phyloP scores from a whole-genome alignment of 2,329 filamentous ascomycete genomes.

The Apiospora rasikravindrae region DNA sequence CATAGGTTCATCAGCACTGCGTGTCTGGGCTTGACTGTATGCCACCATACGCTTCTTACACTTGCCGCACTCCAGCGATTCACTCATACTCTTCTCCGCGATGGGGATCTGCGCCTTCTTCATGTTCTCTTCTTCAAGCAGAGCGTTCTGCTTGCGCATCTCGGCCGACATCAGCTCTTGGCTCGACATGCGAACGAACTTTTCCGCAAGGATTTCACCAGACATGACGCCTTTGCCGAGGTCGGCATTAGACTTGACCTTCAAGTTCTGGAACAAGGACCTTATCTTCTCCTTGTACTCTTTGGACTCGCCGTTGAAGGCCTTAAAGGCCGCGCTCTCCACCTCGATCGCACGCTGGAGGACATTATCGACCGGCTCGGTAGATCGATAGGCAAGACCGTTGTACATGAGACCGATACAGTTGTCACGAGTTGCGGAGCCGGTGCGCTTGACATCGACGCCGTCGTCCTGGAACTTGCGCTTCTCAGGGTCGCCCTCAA shows the following conservation, averaged over 20 bases:
- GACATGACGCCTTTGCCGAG: conserved; percentile 78
- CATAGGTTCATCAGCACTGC: conserved; percentile 93
- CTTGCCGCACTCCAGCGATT: conserved; percentile 86
- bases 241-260: conserved; percentile 84
- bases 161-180: conserved; percentile 91
- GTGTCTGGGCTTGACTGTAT: conserved; percentile 95
- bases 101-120: conserved; percentile 94
- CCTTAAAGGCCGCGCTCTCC: conserved; percentile 76
- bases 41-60: conserved; percentile 94
- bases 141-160: conserved; percentile 75
- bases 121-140: conserved; percentile 91
- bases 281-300: conserved; percentile 89
- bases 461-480: conserved; percentile 83
- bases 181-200: conserved; percentile 85
- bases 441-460: conserved; percentile 78
- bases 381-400: conserved; percentile 75
- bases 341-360: conserved; percentile 80
- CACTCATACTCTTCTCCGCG: conserved; percentile 88
- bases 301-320: conserved; percentile 71
- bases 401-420: conserved; percentile 95
- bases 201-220: conserved; percentile 72
- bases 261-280: conserved; percentile 92
- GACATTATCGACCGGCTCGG: conserved; percentile 72
- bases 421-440: conserved; percentile 75
- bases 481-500: conserved; percentile 74